These are phyloP conservation scores for Coniochaeta pulveracea DNA, from an alignment of 2,329 filamentous ascomycete genomes.

Conservation along the genomic window DNA sequence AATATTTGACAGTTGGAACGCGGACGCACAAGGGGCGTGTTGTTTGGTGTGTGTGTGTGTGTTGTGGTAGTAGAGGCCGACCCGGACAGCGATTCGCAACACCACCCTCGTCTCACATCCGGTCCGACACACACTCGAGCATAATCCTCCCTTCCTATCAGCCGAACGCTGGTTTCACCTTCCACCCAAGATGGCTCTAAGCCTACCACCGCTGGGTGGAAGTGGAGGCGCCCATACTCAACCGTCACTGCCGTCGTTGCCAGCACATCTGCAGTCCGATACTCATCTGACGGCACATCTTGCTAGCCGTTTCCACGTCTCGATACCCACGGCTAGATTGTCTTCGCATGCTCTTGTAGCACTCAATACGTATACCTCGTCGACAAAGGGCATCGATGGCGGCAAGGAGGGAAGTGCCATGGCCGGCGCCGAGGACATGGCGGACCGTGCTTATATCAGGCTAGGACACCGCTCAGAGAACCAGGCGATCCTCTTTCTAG, in stretches of 20 bases:
- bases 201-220: slow-evolving; percentile 35
- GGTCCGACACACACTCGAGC: too few species aligned
- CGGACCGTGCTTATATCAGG: slow-evolving; percentile 72
- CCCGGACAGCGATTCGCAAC: too few species aligned
- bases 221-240: slow-evolving; percentile 59
- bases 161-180: too few species aligned
- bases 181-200: slow-evolving; percentile 45
- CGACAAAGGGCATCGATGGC: slow-evolving; percentile 80
- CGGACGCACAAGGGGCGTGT: too few species aligned
- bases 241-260: slow-evolving; percentile 77
- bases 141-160: too few species aligned
- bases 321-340: slow-evolving; percentile 74
- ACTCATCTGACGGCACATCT: slow-evolving; percentile 70
- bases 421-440: slow-evolving; percentile 86
- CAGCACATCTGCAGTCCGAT: slow-evolving; percentile 59
- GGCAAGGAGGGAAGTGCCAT: slow-evolving; percentile 84
- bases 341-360: slow-evolving; percentile 88
- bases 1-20: too few species aligned
- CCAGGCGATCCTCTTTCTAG: slow-evolving; percentile 83
- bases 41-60: too few species aligned
- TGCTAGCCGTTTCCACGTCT: slow-evolving; percentile 84
- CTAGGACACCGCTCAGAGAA: slow-evolving; percentile 85
- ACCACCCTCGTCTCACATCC: too few species aligned
- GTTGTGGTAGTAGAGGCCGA: too few species aligned
- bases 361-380: slow-evolving; percentile 89